A percentile compares a stretch with the other conserved stretches of the same genome.
Conservation (phyloP, 2,329 filamentous ascomycete genomes). For the Scortechinia acanthostroma region DNA sequence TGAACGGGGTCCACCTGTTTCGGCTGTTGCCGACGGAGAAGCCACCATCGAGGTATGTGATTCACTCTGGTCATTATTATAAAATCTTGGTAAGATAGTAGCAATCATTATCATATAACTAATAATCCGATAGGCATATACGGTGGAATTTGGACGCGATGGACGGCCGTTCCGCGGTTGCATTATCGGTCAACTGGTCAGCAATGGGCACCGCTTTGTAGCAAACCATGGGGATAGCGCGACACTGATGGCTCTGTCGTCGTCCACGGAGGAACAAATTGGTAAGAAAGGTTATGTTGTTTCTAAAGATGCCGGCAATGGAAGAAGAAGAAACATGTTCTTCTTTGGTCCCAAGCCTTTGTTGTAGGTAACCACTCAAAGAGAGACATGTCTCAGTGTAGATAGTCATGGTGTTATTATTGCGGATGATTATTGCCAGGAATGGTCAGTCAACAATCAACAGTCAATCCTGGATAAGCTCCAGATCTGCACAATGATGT, state of each 20-base stretch:
- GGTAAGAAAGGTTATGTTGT: constrained; percentile 36
- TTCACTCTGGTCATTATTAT: neutral
- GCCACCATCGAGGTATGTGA: neutral
- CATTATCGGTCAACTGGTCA: constrained; percentile 40
- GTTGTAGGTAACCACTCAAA: too few relatives aligned
- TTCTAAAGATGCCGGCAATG: constrained; percentile 22
- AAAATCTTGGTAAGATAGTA: too few relatives aligned
- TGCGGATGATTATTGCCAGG: too few relatives aligned
- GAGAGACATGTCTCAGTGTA: too few relatives aligned
- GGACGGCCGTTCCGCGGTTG: constrained; percentile 36
- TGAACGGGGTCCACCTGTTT: neutral
- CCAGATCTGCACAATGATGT: too few relatives aligned
- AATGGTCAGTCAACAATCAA: too few relatives aligned
- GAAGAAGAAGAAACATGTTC: constrained; percentile 27
- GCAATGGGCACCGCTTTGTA: constrained; percentile 38
- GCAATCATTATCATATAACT: too few relatives aligned
- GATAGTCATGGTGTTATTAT: too few relatives aligned
- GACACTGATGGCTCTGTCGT: constrained; percentile 34
- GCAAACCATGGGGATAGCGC: constrained; percentile 44
- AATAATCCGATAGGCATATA: constrained; percentile 45
- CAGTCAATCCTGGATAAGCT: too few relatives aligned
- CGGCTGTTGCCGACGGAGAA: neutral
- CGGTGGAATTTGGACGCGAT: constrained; percentile 44
- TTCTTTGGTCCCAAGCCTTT: constrained; percentile 10
- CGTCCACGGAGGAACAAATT: constrained; percentile 32